Conservation (phyloP, 345 rosid genomes). For the Arabidopsis suecica region DNA sequence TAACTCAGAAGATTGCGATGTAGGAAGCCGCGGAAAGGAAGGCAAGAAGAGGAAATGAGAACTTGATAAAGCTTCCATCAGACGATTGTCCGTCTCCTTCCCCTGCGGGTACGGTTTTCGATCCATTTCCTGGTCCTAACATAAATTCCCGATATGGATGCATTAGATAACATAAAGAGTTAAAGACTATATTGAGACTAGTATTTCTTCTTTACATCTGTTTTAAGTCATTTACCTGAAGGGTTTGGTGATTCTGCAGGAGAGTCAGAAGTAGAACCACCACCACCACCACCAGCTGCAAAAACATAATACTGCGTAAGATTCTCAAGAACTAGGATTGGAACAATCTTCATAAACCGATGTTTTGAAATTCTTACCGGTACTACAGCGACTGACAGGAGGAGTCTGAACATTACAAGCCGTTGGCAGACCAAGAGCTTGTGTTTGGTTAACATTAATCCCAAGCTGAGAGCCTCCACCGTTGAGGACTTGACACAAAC, state of each 20-base stretch:
- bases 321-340: constrained; percentile 2
- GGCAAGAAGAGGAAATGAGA: constrained; percentile 58
- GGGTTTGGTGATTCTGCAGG: constrained; percentile 65
- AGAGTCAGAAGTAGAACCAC: constrained; percentile 53
- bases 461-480: constrained; percentile 80
- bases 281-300: constrained; percentile 34
- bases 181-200: background rate
- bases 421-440: constrained; percentile 68
- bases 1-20: constrained; percentile 48
- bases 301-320: background rate
- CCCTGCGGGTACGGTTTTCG: constrained; percentile 67
- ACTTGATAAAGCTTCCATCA: constrained; percentile 60
- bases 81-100: constrained; percentile 60
- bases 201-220: constrained; percentile 1
- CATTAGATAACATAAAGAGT: background rate
- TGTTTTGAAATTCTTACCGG: constrained; percentile 48
- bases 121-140: constrained; percentile 45
- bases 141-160: constrained; percentile 12
- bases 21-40: constrained; percentile 63
- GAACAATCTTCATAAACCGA: background rate
- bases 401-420: constrained; percentile 92
- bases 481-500: constrained; percentile 78
- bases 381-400: constrained; percentile 65
- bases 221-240: constrained; percentile 58
- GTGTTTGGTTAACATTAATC: constrained; percentile 69